Base-by-base conservation (phyloP, 1,139 yeast species). In the Hanseniaspora uvarum region DNA sequence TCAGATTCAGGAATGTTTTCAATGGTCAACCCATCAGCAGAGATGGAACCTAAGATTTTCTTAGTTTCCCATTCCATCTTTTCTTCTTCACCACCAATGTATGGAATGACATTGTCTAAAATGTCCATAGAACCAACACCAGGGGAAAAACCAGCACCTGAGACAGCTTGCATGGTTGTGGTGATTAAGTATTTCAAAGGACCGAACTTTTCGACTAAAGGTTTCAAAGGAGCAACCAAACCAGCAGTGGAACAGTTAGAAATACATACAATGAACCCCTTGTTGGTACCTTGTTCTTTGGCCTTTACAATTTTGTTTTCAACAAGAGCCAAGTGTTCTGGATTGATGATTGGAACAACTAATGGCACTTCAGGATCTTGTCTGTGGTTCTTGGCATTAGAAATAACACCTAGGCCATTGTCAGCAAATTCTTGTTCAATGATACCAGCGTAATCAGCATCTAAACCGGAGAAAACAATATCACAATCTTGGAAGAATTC, bases 181-280 rank as follows among this genome's bases (percentile, higher is more conserved):
- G 95, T 80, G 34, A 95, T 83, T 63, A 89, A 77, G 33, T 83
- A 77, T 58, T 86, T 89, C 58, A 92, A 79, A 52, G 96, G 95
- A 50, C 98, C 98, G 65, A 85, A 89, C 56, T 74, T 70, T 56
- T 88, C 95, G 49, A 84, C 86, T 63, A 92, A 76, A 18, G 98
- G 98, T 67, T 86, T 87, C 68, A 92, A 75, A 46, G 98, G 98
- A 12, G 96, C 96, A 38, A 92, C 98, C 58, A 92, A 76, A 52
- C 97, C 97, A 12, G 97, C 98, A 46, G 99, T 92, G 46, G 97
- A 88, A 72, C 99, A 92, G 75, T 92, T 92, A 56, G 97, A 89
- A 65, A 92, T 92, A 73, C 98, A 92, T 52, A 92, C 82, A 62
- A 87, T 83, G 70, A 78, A 86, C 41, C 98, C 99, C 62, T 74